These are phyloP conservation scores for Cercophora samala DNA, from an alignment of 495 filamentous ascomycete species.

Conservation along the genomic window DNA sequence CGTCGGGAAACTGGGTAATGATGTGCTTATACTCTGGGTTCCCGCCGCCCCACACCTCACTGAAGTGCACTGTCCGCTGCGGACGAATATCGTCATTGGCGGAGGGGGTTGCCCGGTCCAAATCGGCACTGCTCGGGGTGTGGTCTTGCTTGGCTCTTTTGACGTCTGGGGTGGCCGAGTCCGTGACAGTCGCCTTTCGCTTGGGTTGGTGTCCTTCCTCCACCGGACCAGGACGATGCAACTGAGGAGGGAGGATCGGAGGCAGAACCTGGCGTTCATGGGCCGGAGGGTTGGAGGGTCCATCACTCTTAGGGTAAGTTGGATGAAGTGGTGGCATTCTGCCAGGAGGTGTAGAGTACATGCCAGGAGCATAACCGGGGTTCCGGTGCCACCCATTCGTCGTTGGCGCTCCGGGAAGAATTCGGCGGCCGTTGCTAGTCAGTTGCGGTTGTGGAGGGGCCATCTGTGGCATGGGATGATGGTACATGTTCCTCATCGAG, in stretches of 20 bases:
- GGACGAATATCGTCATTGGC: neutral
- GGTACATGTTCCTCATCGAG: neutral
- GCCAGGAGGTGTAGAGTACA: neutral
- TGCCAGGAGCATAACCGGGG: neutral
- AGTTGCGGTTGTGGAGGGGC: neutral
- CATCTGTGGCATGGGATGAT: neutral
- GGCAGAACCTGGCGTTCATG: neutral
- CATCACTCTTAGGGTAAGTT: neutral
- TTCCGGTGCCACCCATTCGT: neutral
- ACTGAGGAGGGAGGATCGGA: neutral
- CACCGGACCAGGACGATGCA: neutral
- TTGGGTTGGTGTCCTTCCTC: constrained; percentile 1
- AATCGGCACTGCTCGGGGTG: neutral
- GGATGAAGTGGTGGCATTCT: neutral
- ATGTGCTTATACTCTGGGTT: constrained; percentile 38
- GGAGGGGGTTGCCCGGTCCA: neutral
- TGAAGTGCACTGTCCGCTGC: constrained; percentile 35
- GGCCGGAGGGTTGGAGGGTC: neutral
- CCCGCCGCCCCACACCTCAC: constrained; percentile 40
- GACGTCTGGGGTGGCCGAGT: neutral
- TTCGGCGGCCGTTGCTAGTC: neutral
- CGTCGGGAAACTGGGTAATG: constrained; percentile 39
- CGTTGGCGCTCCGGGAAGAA: neutral
- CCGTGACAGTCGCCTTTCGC: neutral
- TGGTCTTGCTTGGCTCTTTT: neutral